These are phyloP conservation scores for Heliosperma pusillum DNA, from an alignment of 148 eudicot genomes.

Conservation along the genomic window DNA sequence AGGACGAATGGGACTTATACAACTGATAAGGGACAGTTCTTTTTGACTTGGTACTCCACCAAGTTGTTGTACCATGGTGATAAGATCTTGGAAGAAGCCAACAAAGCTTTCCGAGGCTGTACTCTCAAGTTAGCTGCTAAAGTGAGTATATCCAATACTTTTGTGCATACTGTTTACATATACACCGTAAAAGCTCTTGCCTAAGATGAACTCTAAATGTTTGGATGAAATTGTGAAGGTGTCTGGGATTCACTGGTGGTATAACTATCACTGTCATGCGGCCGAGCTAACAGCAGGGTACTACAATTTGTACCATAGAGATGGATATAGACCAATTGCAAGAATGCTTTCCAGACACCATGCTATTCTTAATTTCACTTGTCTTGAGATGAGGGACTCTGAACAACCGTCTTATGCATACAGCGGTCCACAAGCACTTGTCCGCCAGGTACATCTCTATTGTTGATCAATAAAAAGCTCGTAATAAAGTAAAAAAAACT, in stretches of 20 bases:
- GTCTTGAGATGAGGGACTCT: slow-evolving; percentile 84
- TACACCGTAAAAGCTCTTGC: no score
- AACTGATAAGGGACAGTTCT: slow-evolving; percentile 57
- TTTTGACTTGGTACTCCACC: slow-evolving; percentile 83
- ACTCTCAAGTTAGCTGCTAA: slow-evolving; percentile 56
- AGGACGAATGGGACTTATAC: slow-evolving; percentile 55
- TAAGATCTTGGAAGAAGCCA: slow-evolving; percentile 59
- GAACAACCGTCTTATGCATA: slow-evolving; percentile 78
- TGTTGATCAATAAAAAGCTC: no score
- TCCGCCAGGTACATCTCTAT: slow-evolving; percentile 52
- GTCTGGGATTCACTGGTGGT: slow-evolving; percentile 96
- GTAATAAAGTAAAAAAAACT: no score
- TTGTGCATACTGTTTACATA: no score
- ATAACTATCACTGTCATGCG: slow-evolving; percentile 67
- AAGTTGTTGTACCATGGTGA: slow-evolving; percentile 74
- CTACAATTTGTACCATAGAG: slow-evolving; percentile 65
- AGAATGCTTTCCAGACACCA: slow-evolving; percentile 71
- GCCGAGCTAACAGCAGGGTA: slow-evolving; percentile 95
- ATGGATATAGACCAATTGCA: slow-evolving; percentile 86
- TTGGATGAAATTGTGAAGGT: slow-evolving; percentile 32
- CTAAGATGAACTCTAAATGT: no score
- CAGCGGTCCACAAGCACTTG: slow-evolving; percentile 73
- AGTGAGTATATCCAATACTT: slow-evolving; percentile 28
- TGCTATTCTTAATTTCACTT: slow-evolving; percentile 77
- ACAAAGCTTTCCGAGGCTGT: slow-evolving; percentile 46